phyloP scores from a whole-genome alignment of 441 rosid species.

The Erysimum cheiri region DNA sequence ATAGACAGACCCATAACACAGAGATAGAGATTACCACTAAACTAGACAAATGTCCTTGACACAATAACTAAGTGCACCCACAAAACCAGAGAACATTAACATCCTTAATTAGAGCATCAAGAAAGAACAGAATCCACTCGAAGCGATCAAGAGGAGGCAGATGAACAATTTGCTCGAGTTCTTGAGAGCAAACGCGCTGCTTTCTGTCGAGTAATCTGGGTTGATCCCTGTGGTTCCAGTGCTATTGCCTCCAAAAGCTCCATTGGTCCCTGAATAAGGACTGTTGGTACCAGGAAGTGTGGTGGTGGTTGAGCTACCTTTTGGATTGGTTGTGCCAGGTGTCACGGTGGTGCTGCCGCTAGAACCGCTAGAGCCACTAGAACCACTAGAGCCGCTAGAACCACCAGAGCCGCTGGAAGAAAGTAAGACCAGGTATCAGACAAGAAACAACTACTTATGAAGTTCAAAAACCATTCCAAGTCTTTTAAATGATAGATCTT shows the following conservation, averaged over 20 bases:
- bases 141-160: constrained; percentile 30
- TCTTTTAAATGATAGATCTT: neutral
- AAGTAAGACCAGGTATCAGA: constrained; percentile 8
- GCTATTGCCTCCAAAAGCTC: constrained; percentile 66
- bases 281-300: constrained; percentile 52
- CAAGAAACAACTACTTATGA: constrained; percentile 13
- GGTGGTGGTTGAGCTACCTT: constrained; percentile 47
- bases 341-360: constrained; percentile 49
- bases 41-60: constrained; percentile 47
- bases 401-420: constrained; percentile 1
- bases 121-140: constrained; percentile 45
- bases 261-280: constrained; percentile 61
- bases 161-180: constrained; percentile 27
- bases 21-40: constrained; percentile 44
- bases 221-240: constrained; percentile 56
- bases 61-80: constrained; percentile 44
- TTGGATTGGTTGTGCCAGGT: constrained; percentile 48
- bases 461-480: constrained; percentile 20
- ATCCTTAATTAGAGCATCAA: constrained; percentile 47
- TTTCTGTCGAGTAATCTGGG: constrained; percentile 57
- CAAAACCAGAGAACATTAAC: constrained; percentile 16
- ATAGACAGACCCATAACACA: constrained; percentile 32
- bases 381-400: constrained; percentile 39
- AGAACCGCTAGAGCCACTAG: constrained; percentile 15
- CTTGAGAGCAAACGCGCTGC: constrained; percentile 49